These are phyloP conservation scores for Termitomyces sp. DNA, from an alignment of 768 basidiomycete species.

Conservation along the genomic window DNA sequence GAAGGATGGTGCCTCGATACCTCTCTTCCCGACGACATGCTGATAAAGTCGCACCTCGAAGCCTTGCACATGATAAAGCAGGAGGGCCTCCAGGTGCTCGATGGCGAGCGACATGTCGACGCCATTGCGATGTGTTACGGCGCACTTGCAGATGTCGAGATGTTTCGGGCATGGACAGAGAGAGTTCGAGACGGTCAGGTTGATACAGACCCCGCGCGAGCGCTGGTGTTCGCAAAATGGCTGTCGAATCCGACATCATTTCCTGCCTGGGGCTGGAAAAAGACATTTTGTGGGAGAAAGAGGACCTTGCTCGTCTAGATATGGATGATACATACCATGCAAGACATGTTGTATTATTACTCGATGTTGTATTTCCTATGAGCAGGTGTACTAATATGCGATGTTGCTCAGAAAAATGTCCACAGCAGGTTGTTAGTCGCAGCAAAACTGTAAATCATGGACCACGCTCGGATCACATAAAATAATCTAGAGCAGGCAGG, in stretches of 20 bases:
- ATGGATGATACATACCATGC: neutral
- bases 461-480: neutral
- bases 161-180: slow-evolving; percentile 29
- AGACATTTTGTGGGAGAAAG: slow-evolving; percentile 11
- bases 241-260: slow-evolving; percentile 28
- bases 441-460: neutral
- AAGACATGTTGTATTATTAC: neutral
- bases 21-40: slow-evolving; percentile 18
- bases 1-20: slow-evolving; percentile 29
- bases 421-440: neutral
- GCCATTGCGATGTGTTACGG: slow-evolving; percentile 38
- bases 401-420: neutral
- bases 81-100: slow-evolving; percentile 29
- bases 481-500: neutral
- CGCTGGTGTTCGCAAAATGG: slow-evolving; percentile 28
- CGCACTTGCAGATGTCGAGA: slow-evolving; percentile 28
- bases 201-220: slow-evolving; percentile 15
- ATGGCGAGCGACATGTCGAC: slow-evolving; percentile 27
- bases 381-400: neutral
- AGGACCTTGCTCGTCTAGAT: neutral
- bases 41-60: slow-evolving; percentile 27
- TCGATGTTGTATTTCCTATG: neutral
- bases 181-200: slow-evolving; percentile 22
- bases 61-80: slow-evolving; percentile 25
- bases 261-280: slow-evolving; percentile 33